These are phyloP conservation scores for Leishmania arabica DNA, from an alignment of 208 protist genomes.

Conservation along the genomic window DNA sequence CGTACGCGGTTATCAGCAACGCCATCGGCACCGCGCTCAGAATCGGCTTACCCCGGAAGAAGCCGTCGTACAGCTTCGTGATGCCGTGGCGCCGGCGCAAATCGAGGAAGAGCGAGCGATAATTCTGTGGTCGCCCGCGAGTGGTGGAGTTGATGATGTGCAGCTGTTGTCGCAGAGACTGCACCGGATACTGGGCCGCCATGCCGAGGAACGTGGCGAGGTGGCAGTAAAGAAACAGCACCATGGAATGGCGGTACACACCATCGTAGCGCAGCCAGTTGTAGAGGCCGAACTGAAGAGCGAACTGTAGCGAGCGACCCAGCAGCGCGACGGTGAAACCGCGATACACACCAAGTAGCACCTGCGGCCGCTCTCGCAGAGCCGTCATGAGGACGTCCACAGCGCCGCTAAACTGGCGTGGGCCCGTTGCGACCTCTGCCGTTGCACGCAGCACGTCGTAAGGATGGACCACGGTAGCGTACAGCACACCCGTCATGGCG, in stretches of 20 bases:
- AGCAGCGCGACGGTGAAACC: conserved; percentile 42
- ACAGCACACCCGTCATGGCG: conserved; percentile 46
- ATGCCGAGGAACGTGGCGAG: conserved; percentile 51
- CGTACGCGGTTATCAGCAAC: conserved; percentile 70
- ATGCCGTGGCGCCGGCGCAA: conserved; percentile 69
- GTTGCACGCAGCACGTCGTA: conserved; percentile 82
- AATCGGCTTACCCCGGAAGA: conserved; percentile 67
- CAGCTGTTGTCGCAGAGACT: conserved; percentile 70
- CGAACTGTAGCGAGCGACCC: conserved; percentile 46
- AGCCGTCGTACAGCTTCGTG: conserved; percentile 85
- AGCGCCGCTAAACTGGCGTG: conserved; percentile 50
- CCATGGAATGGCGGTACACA: conserved; percentile 50
- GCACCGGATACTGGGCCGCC: conserved; percentile 65
- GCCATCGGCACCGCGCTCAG: conserved; percentile 72
- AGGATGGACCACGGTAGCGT: conserved; percentile 63
- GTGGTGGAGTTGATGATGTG: conserved; percentile 43
- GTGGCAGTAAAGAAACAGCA: conserved; percentile 84
- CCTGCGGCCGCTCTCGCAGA: conserved; percentile 47
- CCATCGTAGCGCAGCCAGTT: conserved; percentile 75
- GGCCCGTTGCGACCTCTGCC: conserved; percentile 40
- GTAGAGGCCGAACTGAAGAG: conserved; percentile 79
- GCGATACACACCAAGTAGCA: conserved; percentile 64
- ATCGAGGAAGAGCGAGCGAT: conserved; percentile 62
- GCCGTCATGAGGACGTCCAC: conserved; percentile 67
- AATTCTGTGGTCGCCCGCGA: conserved; percentile 37